Evolutionary conservation across 2,329 filamentous ascomycete species (phyloP).

Genomic region (Colletotrichum tropicale): DNA sequence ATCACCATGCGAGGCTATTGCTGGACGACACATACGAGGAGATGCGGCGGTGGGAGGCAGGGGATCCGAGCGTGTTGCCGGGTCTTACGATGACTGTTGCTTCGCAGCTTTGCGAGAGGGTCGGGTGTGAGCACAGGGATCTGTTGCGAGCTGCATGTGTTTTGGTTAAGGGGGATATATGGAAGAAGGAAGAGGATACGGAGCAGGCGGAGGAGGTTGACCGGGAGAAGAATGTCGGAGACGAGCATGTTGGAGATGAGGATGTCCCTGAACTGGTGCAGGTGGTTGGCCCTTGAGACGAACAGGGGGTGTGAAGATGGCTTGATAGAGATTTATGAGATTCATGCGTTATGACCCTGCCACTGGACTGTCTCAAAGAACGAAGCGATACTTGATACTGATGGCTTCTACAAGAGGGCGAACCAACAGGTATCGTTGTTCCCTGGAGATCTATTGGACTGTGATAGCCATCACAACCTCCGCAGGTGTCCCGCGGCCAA

Average conservation of each 20-base stretch:
- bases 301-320: not conserved
- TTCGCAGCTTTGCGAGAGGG: not conserved
- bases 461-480: not conserved
- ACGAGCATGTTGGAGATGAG: not conserved
- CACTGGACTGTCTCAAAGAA: not conserved
- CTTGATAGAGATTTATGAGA: not conserved
- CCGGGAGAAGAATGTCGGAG: not conserved
- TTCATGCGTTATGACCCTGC: not conserved
- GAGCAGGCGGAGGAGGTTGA: not conserved
- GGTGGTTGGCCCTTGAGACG: not conserved
- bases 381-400: not conserved
- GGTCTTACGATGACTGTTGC: slow-evolving; percentile 19
- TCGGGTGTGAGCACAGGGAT: slow-evolving; percentile 4
- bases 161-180: not conserved
- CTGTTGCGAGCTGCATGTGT: slow-evolving; percentile 6
- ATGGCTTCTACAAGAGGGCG: not conserved
- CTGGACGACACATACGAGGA: slow-evolving; percentile 16
- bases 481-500: not conserved
- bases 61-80: slow-evolving; percentile 10
- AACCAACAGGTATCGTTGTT: not conserved
- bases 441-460: not conserved
- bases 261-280: not conserved
- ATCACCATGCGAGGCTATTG: slow-evolving; percentile 7
- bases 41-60: slow-evolving; percentile 18
- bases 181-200: not conserved